Evolutionary conservation across 1,139 yeast genomes (phyloP).

Genomic region (Nakaseomyces delphensis): DNA sequence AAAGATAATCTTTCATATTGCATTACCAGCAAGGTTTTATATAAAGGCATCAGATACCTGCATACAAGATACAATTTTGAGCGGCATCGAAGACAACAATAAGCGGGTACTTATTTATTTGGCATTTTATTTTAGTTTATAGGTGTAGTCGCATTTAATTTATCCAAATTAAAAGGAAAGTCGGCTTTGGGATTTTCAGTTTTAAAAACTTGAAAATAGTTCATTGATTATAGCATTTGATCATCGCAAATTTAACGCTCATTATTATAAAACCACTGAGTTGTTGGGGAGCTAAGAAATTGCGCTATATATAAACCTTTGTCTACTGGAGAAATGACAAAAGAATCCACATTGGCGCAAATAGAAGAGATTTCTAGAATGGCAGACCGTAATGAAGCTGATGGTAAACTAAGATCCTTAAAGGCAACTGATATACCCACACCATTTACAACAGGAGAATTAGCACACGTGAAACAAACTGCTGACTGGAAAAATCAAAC

Average conservation of each 20-base stretch:
- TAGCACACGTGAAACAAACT: constrained; percentile 1
- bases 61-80: background rate
- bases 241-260: no score
- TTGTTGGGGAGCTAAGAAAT: no score
- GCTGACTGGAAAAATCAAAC: constrained; percentile 6
- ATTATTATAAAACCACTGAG: no score
- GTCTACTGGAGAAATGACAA: background rate
- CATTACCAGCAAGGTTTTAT: background rate
- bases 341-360: constrained; percentile 6
- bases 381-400: background rate
- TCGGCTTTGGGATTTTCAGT: no score
- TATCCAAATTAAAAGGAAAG: no score
- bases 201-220: no score
- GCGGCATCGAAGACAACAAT: background rate
- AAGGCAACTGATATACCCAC: background rate
- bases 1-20: no score
- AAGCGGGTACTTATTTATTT: constrained; percentile 4
- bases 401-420: constrained; percentile 1
- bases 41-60: background rate
- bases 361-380: constrained; percentile 4
- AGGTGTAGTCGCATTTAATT: no score
- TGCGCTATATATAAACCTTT: no score
- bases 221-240: no score
- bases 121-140: no score
- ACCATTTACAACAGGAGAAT: background rate